Conservation (phyloP, 768 basidiomycete species). For the Cystofilobasidium ferigula region DNA sequence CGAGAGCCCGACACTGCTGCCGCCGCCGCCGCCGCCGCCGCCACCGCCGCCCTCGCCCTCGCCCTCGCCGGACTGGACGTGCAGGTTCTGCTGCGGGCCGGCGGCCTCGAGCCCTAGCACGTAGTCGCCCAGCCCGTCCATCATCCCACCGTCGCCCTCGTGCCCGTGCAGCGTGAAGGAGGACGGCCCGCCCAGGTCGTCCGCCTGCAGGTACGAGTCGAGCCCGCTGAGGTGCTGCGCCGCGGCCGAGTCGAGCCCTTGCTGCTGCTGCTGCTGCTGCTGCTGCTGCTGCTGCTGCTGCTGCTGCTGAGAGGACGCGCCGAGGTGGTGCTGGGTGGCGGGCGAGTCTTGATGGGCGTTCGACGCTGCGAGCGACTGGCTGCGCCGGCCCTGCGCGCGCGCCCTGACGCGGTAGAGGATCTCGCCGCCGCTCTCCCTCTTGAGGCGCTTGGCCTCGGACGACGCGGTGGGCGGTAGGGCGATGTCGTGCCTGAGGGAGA, state of each 20-base stretch:
- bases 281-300: background rate
- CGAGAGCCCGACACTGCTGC: no score
- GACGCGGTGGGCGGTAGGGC: background rate
- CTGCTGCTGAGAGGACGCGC: background rate
- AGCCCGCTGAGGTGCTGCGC: background rate
- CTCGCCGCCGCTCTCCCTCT: background rate
- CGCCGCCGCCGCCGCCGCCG: no score
- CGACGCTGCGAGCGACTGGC: no score
- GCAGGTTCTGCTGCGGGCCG: background rate
- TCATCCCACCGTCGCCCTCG: background rate
- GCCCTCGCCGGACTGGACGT: background rate
- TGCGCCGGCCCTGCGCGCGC: background rate
- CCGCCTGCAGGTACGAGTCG: slow-evolving; percentile 1
- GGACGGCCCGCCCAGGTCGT: background rate
- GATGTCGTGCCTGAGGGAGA: background rate
- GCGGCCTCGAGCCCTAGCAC: background rate
- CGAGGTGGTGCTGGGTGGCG: background rate
- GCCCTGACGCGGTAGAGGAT: background rate
- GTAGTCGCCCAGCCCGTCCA: background rate
- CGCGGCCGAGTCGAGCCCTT: background rate
- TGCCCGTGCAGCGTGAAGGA: background rate
- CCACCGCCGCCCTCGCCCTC: no score
- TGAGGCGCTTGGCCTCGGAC: slow-evolving; percentile 1
- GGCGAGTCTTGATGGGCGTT: no score
- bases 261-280: background rate